phyloP scores from a whole-genome alignment of 768 basidiomycete genomes.

The Amanita thiersii region DNA sequence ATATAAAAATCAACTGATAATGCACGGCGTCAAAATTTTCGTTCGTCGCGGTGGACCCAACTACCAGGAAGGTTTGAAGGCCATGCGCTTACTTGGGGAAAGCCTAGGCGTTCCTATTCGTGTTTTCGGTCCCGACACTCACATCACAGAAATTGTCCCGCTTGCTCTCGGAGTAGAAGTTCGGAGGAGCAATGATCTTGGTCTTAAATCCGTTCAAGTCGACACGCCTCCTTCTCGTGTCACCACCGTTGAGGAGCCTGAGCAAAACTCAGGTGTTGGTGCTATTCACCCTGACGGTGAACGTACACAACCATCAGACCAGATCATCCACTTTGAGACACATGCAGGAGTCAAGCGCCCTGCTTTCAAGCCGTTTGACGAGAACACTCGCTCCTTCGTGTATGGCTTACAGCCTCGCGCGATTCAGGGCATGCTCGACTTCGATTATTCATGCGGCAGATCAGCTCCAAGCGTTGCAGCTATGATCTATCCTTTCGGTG shows the following conservation, averaged over 20 bases:
- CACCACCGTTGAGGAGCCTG: conserved; percentile 16
- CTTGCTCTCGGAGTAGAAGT: conserved; percentile 87
- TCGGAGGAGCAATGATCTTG: conserved; percentile 26
- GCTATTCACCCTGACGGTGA: conserved; percentile 70
- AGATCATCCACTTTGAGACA: conserved; percentile 83
- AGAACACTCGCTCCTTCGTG: conserved; percentile 90
- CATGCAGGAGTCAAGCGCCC: conserved; percentile 45
- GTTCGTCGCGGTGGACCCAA: conserved; percentile 98
- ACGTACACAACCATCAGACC: conserved; percentile 79
- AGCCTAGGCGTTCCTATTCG: conserved; percentile 94
- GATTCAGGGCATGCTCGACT: conserved; percentile 95
- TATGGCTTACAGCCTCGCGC: conserved; percentile 99
- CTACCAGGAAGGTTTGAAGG: conserved; percentile 97
- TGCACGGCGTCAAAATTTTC: conserved; percentile 87
- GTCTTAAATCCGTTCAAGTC: conserved; percentile 26
- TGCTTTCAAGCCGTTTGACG: conserved; percentile 88
- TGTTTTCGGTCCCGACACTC: conserved; percentile 96
- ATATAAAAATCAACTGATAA: conserved; percentile 78
- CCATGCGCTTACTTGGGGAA: conserved; percentile 96
- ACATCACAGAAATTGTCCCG: conserved; percentile 98
- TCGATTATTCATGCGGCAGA: conserved; percentile 97
- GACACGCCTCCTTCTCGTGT: conserved; percentile 31
- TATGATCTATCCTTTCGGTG: conserved; percentile 99
- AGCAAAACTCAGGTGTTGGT: conserved; percentile 42
- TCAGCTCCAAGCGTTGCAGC: conserved; percentile 88